These are phyloP conservation scores for Bipolaris bicolor DNA, from an alignment of 2,329 filamentous ascomycete genomes.

Conservation along the genomic window DNA sequence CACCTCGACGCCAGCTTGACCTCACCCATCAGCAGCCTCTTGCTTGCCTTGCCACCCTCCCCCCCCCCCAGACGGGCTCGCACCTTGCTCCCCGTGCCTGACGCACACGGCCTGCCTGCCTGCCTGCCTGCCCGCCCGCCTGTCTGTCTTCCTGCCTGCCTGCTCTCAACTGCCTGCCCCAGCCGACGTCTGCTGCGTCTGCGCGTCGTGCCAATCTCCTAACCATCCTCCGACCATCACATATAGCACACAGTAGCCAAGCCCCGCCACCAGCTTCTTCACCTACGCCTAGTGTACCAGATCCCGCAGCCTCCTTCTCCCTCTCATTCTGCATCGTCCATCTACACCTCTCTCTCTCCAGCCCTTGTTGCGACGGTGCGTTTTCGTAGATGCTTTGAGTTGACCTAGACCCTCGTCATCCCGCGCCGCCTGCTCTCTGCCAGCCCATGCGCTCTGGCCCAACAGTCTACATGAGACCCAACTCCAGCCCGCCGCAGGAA, in stretches of 20 bases:
- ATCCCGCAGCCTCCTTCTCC: conserved; percentile 11
- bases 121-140: conserved; percentile 8
- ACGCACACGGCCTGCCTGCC: conserved; percentile 2
- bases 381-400: conserved; percentile 29
- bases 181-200: not conserved
- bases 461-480: conserved; percentile 60
- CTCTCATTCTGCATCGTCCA: not conserved
- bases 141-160: conserved; percentile 1
- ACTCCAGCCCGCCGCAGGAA: conserved; percentile 61
- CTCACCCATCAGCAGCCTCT: conserved; percentile 11
- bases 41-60: conserved; percentile 23
- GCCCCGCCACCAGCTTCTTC: conserved; percentile 23
- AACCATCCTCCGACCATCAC: conserved; percentile 11
- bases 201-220: conserved; percentile 6
- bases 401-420: conserved; percentile 13
- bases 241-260: conserved; percentile 23
- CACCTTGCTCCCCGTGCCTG: conserved; percentile 13
- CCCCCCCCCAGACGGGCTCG: conserved; percentile 10
- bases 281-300: conserved; percentile 10
- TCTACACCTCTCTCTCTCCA: conserved; percentile 2
- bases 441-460: conserved; percentile 27
- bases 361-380: conserved; percentile 26
- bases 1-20: conserved; percentile 12
- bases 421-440: conserved; percentile 18
- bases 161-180: not conserved